Evolutionary conservation across 2,329 filamentous ascomycete species (phyloP).

Genomic region (Pyrenophora graminea): DNA sequence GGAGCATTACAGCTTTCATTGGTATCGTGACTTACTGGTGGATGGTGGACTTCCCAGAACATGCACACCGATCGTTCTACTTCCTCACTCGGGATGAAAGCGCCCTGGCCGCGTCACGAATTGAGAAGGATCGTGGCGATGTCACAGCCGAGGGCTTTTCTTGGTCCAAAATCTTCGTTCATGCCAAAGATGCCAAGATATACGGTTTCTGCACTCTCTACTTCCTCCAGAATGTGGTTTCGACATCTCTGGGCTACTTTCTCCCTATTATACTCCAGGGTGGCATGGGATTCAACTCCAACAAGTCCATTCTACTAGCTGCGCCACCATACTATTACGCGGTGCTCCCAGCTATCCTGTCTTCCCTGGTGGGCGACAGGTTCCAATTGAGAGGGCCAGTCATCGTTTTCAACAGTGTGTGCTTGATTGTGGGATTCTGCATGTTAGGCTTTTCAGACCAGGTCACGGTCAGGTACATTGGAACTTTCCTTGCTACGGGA

Average conservation of each 20-base stretch:
- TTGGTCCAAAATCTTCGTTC: conserved; percentile 58
- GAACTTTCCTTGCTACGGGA: conserved; percentile 68
- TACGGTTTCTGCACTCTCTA: conserved; percentile 68
- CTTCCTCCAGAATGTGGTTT: conserved; percentile 69
- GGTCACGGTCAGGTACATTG: conserved; percentile 66
- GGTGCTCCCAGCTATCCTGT: conserved; percentile 65
- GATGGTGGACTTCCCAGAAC: conserved; percentile 72
- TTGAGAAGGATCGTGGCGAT: conserved; percentile 65
- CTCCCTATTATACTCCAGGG: conserved; percentile 62
- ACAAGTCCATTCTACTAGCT: conserved; percentile 61
- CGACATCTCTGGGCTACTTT: conserved; percentile 68
- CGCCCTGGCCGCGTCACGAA: conserved; percentile 60
- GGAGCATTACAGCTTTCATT: conserved; percentile 61
- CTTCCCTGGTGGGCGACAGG: conserved; percentile 65
- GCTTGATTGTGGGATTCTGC: conserved; percentile 65
- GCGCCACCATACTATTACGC: conserved; percentile 72
- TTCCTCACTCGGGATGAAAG: conserved; percentile 64
- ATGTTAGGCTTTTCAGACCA: conserved; percentile 67
- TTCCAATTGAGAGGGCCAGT: conserved; percentile 64
- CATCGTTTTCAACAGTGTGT: conserved; percentile 67
- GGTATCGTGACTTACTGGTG: conserved; percentile 68
- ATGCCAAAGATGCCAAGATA: conserved; percentile 64
- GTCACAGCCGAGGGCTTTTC: conserved; percentile 61
- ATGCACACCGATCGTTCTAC: conserved; percentile 59
- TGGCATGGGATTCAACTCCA: conserved; percentile 52